Percentiles rank a stretch among this genome's conserved stretches.
These are phyloP conservation scores for Saccharomycopsis javanensis DNA, from an alignment of 805 yeast genomes.

Conservation along the genomic window DNA sequence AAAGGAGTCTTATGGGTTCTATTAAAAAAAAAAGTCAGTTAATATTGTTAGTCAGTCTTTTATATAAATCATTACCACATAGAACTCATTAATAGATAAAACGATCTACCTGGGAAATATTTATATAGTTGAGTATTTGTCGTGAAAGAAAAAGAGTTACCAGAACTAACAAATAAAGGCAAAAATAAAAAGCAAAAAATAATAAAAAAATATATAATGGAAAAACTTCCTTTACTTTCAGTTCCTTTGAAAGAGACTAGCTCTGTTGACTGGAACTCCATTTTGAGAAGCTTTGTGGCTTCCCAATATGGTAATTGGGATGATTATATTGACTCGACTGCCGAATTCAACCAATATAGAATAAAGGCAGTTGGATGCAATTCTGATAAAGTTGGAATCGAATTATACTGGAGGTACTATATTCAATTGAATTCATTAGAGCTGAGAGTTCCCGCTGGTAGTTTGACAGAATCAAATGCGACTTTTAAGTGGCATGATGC, in stretches of 20 bases:
- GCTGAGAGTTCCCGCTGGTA: slow-evolving; percentile 58
- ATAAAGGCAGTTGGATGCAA: slow-evolving; percentile 43
- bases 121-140: too few species aligned
- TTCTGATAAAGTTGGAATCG: slow-evolving; percentile 32
- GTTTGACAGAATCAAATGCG: slow-evolving; percentile 36
- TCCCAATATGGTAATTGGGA: slow-evolving; percentile 53
- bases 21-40: too few species aligned
- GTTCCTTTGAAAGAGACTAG: slow-evolving; percentile 18
- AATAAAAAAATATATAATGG: slow-evolving; percentile 5
- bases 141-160: too few species aligned
- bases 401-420: slow-evolving; percentile 57
- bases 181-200: not conserved
- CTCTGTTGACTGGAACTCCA: slow-evolving; percentile 52
- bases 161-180: not conserved
- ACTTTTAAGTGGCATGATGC: slow-evolving; percentile 79
- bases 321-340: slow-evolving; percentile 49
- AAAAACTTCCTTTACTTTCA: slow-evolving; percentile 15
- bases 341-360: slow-evolving; percentile 46
- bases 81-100: too few species aligned
- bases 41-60: too few species aligned
- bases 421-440: slow-evolving; percentile 76
- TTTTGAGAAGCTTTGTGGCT: slow-evolving; percentile 47
- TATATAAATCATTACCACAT: too few species aligned
- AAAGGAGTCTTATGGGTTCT: too few species aligned
- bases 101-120: too few species aligned